Evolutionary conservation across 129 eudicot species (phyloP), one percentile per base, ranked within the genome.

Genomic region (Silybum marianum): DNA sequence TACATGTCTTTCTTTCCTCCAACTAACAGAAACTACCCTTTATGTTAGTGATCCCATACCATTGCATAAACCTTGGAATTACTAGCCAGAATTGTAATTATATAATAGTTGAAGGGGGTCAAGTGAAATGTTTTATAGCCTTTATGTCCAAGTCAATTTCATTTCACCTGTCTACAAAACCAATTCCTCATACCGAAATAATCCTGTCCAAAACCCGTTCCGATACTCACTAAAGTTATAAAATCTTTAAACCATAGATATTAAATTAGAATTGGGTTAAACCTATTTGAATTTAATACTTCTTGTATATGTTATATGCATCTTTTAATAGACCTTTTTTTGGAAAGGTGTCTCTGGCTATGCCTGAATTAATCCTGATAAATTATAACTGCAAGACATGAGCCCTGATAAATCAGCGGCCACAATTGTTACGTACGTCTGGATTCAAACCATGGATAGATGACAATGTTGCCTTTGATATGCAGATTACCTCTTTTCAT

Each of bases 51-150:
- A 14, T 48, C 65, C 65, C 65, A 54, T 54, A n/a, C 23, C 65
- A 16, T 19, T 54, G 6, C 65, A 54, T 18, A 21, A 54, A 54
- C 21, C 23, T 54, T 54, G 23, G 38, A 51, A 34, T 46, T 76
- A 24, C 2, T 11, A 36, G 78, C 62, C 44, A 58, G 46, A 54
- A 54, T 38, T 76, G 78, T 54, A 54, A 76, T 25, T 58, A 28
- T 23, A 25, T 77, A 71, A 26, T 83, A 71, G 82, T 71, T 83
- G 38, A 60, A 71, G 82, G 78, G 66, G 54, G 71, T 82, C 58
- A 25, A 38, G 51, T 71, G 60, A 39, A 70, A 60, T 18, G 2
- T 18, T 2, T 65, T 12, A 2, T 76, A 76, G 72, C 13, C 48
- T 9, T 18, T 13, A 1, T n/a, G 30, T 26, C 30, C 1, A 26